Evolutionary conservation across 306 rosid genomes (phyloP), one percentile per base, ranked within the genome.

Genomic region (Vigna angularis): DNA sequence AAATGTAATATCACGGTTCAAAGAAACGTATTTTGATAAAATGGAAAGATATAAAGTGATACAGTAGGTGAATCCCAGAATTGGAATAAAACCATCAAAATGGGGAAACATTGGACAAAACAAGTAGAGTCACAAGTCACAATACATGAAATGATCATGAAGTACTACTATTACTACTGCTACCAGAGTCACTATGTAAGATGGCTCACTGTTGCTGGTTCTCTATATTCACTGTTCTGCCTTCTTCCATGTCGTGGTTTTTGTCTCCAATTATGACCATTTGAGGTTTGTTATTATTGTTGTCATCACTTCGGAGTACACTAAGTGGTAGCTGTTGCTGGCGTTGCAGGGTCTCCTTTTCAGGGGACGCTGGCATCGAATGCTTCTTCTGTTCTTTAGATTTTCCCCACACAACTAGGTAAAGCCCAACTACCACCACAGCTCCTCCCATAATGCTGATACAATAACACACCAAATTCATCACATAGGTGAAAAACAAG

Each of bases 391-490:
- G 56, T 20, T 84, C 87, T 51, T 80, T 84, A 7, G 82, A 53
- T 76, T 84, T 84, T 0, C 85, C 87, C 87, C 87, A 84, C 6
- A 75, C 87, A 20, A 84, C 85, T 8, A 84, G 69, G 45, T 84
- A 84, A 7, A 80, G 80, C 32, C 85, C 87, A 16, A 9, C 51
- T 9, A 81, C 80, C 73, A 84, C 87, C 0, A 84, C 57, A 0
- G 66, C 80, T 71, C 85, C 85, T 72, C 85, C 87, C 49, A 84
- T 64, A 26, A 80, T 51, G 38, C 87, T 84, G 74, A n/a, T 24
- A 22, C 24, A 38, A 49, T 55, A 30, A 32, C 67, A 61, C 65
- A 58, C 6, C 64, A 55, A 75, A 75, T 66, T 40, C 69, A 65
- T 40, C n/a, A 11, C 8, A 49, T 15, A 20, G 18, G 12, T 24